Percentiles rank a stretch among this genome's conserved stretches.
Conservation (phyloP, 306 rosid genomes). For the Cucumis hystrix region DNA sequence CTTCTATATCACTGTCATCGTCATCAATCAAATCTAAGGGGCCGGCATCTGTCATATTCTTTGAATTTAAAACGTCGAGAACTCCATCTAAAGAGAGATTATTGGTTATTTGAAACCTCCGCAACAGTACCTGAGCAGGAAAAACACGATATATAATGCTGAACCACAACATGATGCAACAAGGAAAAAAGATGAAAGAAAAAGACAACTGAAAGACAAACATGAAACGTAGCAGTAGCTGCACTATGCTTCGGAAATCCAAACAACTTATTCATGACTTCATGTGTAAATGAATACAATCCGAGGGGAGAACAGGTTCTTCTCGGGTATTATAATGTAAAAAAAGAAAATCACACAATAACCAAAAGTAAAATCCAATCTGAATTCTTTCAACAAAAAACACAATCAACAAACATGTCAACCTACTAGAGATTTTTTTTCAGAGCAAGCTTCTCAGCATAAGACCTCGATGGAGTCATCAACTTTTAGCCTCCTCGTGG, state of each 20-base stretch:
- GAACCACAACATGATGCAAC: neutral
- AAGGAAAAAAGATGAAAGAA: neutral
- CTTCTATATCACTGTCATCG: conserved; percentile 57
- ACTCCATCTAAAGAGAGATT: conserved; percentile 96
- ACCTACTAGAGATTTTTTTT: neutral
- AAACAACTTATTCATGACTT: neutral
- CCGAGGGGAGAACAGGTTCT: neutral
- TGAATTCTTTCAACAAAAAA: neutral
- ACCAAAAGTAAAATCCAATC: neutral
- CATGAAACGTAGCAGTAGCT: neutral
- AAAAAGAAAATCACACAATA: neutral
- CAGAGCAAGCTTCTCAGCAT: no score
- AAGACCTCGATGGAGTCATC: no score
- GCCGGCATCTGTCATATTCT: conserved; percentile 90
- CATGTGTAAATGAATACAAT: neutral
- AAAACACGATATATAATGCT: conserved; percentile 9
- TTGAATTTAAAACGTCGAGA: conserved; percentile 77
- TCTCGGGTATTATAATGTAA: neutral
- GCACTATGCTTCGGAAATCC: neutral
- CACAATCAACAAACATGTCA: neutral
- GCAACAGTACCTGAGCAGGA: conserved; percentile 53
- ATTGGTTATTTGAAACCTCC: conserved; percentile 74
- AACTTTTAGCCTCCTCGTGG: no score
- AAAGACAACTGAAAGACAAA: neutral
- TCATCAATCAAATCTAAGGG: conserved; percentile 85